phyloP scores from a whole-genome alignment of 768 basidiomycete genomes.

The Boletus sensibilis region DNA sequence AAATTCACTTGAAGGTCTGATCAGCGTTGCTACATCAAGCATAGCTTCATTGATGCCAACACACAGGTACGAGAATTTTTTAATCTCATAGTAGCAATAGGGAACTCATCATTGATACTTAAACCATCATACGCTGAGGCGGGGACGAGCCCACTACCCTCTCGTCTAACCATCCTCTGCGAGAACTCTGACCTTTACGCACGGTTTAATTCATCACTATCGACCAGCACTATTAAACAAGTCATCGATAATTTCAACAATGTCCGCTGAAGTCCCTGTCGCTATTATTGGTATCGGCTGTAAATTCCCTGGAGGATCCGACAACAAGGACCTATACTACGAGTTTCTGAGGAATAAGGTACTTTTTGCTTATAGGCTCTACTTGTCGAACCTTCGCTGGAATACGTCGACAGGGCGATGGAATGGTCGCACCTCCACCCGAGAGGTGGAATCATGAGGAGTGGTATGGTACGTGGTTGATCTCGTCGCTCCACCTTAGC shows the following conservation, averaged over 20 bases:
- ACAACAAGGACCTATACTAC: conserved; percentile 31
- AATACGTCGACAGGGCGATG: conserved; percentile 25
- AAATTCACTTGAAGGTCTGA: not conserved
- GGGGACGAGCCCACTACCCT: not conserved
- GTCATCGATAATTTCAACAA: conserved; percentile 8
- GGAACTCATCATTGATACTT: conserved; percentile 1
- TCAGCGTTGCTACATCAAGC: conserved; percentile 3
- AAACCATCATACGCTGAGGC: not conserved
- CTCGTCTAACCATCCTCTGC: not conserved
- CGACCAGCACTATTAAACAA: not conserved
- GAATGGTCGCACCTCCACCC: conserved; percentile 27
- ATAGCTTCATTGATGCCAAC: conserved; percentile 11
- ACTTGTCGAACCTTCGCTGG: not conserved
- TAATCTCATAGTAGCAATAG: not conserved
- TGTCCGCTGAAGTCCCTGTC: conserved; percentile 32
- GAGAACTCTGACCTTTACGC: not conserved
- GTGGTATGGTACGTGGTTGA: conserved; percentile 30
- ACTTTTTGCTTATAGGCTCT: not conserved
- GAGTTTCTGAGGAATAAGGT: conserved; percentile 33
- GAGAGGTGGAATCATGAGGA: conserved; percentile 32
- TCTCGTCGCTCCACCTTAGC: not conserved
- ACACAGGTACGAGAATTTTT: not conserved
- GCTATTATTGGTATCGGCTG: conserved; percentile 35
- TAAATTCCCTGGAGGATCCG: conserved; percentile 33
- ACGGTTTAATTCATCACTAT: not conserved